Evolutionary conservation across 2,329 filamentous ascomycete species (phyloP).

Genomic region (Pyricularia pennisetigena): DNA sequence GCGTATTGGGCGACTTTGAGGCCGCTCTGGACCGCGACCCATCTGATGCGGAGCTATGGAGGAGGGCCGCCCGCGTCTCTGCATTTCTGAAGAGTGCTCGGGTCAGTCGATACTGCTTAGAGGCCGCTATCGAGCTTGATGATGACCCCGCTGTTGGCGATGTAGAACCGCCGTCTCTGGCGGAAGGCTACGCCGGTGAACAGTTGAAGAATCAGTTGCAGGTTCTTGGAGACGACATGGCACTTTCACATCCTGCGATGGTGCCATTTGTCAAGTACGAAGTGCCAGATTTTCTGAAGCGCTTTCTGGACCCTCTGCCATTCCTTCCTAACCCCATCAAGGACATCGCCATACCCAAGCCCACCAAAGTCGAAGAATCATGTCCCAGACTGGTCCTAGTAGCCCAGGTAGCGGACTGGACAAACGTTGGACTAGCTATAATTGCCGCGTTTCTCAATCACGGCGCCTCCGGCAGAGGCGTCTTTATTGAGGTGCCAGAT

Average conservation of each 20-base stretch:
- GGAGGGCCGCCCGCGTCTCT: conserved; percentile 47
- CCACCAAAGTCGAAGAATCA: neutral
- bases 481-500: conserved; percentile 26
- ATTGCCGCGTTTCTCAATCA: conserved; percentile 22
- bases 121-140: conserved; percentile 57
- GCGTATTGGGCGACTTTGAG: conserved; percentile 46
- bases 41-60: conserved; percentile 58
- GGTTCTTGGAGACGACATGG: conserved; percentile 43
- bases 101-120: conserved; percentile 51
- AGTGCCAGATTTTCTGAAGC: conserved; percentile 40
- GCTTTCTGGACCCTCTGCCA: conserved; percentile 50
- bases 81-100: conserved; percentile 46
- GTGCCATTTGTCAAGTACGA: conserved; percentile 41
- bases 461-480: conserved; percentile 23
- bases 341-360: conserved; percentile 20
- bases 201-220: conserved; percentile 47
- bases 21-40: conserved; percentile 54
- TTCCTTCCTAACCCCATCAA: conserved; percentile 46
- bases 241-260: conserved; percentile 52
- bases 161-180: conserved; percentile 51
- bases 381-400: neutral
- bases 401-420: conserved; percentile 25
- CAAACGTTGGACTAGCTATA: conserved; percentile 29
- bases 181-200: conserved; percentile 53
- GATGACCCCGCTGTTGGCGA: conserved; percentile 55